Evolutionary conservation across 78 protist genomes (phyloP).

Genomic region (Reticulomyxa filosa): DNA sequence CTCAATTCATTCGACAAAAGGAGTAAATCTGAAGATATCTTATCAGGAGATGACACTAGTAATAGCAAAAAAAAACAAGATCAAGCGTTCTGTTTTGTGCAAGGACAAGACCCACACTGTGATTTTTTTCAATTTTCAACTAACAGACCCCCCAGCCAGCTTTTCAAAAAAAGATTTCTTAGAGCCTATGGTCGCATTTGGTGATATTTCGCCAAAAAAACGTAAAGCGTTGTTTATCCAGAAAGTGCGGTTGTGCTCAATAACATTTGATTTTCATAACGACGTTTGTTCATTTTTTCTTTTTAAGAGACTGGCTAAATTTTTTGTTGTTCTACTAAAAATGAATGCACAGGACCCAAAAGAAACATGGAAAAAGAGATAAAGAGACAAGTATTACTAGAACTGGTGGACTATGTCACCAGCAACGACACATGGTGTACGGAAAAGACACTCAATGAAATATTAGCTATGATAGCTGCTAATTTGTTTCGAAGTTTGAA

Average conservation of each 20-base stretch:
- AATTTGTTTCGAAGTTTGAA: constrained; percentile 68
- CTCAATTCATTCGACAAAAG: too few species aligned
- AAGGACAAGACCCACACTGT: too few species aligned
- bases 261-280: constrained; percentile 52
- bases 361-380: constrained; percentile 24
- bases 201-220: too few species aligned
- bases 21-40: too few species aligned
- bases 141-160: too few species aligned
- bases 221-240: constrained; percentile 40
- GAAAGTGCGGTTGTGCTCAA: constrained; percentile 49
- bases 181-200: too few species aligned
- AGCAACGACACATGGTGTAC: constrained; percentile 25
- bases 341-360: background rate
- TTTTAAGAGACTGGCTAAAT: background rate
- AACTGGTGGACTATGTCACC: constrained; percentile 52
- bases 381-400: constrained; percentile 51
- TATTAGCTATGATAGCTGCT: constrained; percentile 42
- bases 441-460: constrained; percentile 41
- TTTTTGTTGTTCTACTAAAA: background rate
- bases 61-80: too few species aligned
- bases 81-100: too few species aligned
- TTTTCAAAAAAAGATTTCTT: too few species aligned
- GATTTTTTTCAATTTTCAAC: too few species aligned
- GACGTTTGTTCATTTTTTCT: too few species aligned
- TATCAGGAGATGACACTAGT: too few species aligned